Percentiles rank a stretch among this genome's conserved stretches.
Evolutionary conservation across 768 basidiomycete genomes (phyloP).

Genomic region (Mycena polygramma): DNA sequence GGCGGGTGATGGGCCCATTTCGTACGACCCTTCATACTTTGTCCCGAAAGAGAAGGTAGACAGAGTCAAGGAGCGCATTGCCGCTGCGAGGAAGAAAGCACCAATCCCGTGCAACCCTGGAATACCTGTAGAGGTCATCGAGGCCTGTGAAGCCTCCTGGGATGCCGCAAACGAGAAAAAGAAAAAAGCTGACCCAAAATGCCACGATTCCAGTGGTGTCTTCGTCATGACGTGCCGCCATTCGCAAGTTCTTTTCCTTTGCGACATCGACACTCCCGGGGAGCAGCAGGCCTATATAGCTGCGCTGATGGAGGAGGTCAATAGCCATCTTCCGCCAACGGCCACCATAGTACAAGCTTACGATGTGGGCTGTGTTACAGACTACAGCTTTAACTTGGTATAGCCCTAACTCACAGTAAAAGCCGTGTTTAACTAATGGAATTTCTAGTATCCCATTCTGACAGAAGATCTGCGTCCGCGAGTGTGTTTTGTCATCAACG

Average conservation of each 20-base stretch:
- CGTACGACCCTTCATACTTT: conserved; percentile 49
- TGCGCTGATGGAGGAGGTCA: conserved; percentile 48
- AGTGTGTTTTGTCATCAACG: conserved; percentile 44
- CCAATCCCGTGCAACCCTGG: not conserved
- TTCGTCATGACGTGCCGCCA: conserved; percentile 56
- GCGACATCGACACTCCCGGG: conserved; percentile 56
- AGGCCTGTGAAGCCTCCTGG: conserved; percentile 50
- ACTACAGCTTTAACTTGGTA: conserved; percentile 47
- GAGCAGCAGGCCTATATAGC: conserved; percentile 56
- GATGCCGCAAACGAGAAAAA: conserved; percentile 49
- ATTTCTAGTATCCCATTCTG: conserved; percentile 45
- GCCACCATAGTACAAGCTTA: conserved; percentile 47
- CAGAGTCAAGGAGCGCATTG: conserved; percentile 45
- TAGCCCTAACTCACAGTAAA: conserved; percentile 14
- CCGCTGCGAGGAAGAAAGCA: conserved; percentile 36
- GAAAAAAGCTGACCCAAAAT: conserved; percentile 41
- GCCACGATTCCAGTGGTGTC: conserved; percentile 50
- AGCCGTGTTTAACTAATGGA: conserved; percentile 31
- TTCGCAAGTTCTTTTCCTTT: conserved; percentile 51
- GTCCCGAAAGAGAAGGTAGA: conserved; percentile 51
- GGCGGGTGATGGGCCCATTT: conserved; percentile 48
- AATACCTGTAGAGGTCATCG: conserved; percentile 51
- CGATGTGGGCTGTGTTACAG: conserved; percentile 52
- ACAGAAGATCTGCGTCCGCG: conserved; percentile 30
- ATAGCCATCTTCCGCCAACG: conserved; percentile 42